Conservation (phyloP, 2,329 filamentous ascomycete genomes). For the Oidium heveae region DNA sequence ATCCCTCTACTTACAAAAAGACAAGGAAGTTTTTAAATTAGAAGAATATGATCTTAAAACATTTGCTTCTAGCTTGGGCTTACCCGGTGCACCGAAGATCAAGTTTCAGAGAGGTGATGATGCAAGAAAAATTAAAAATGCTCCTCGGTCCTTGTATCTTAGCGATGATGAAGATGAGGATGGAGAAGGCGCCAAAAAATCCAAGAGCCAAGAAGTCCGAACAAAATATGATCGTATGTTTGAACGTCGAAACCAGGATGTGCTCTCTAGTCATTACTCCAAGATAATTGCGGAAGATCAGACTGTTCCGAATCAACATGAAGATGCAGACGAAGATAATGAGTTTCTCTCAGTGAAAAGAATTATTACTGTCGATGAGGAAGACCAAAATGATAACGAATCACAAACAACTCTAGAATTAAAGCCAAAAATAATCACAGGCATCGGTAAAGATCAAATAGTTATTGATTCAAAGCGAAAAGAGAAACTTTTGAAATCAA, state of each 20-base stretch:
- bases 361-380: conserved; percentile 41
- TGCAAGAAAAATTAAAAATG: conserved; percentile 69
- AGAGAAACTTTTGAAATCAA: conserved; percentile 83
- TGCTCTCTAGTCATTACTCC: conserved; percentile 78
- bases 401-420: conserved; percentile 17
- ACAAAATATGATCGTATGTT: conserved; percentile 99
- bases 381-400: conserved; percentile 17
- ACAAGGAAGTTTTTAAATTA: conserved; percentile 77
- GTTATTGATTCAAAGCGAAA: conserved; percentile 84
- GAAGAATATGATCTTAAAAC: conserved; percentile 64
- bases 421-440: conserved; percentile 33
- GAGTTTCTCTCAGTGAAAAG: conserved; percentile 81
- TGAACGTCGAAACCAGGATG: conserved; percentile 84
- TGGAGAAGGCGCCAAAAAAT: conserved; percentile 20
- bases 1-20: conserved; percentile 66
- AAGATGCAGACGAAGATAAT: conserved; percentile 40
- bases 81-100: conserved; percentile 79
- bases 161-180: conserved; percentile 35
- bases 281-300: conserved; percentile 50
- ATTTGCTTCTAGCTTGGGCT: conserved; percentile 60
- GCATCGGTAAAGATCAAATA: conserved; percentile 44
- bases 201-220: conserved; percentile 44
- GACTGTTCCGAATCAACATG: conserved; percentile 16
- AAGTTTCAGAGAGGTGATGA: conserved; percentile 82
- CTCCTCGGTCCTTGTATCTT: conserved; percentile 40